Percentiles rank a stretch among this genome's conserved stretches.
Conservation (phyloP, 257 asterid genomes). For the Gynochthodes officinalis region DNA sequence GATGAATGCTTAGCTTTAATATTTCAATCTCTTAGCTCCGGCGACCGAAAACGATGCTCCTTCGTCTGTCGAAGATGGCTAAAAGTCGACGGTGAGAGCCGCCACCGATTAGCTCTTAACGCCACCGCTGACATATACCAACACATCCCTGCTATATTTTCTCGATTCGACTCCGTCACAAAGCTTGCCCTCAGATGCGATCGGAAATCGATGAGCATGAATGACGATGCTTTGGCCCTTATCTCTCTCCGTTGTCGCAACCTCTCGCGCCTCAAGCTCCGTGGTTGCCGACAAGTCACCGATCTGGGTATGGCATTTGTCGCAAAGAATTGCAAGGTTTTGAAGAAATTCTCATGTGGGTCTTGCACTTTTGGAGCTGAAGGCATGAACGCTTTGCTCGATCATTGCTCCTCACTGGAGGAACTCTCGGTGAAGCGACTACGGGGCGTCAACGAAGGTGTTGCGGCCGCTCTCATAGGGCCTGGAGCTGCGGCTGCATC, state of each 20-base stretch:
- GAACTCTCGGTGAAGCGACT: slow-evolving; percentile 75
- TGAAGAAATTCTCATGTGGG: slow-evolving; percentile 71
- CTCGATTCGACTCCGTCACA: slow-evolving; percentile 66
- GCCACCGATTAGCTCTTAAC: slow-evolving; percentile 59
- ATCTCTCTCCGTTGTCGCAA: slow-evolving; percentile 51
- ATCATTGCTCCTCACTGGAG: slow-evolving; percentile 58
- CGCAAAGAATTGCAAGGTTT: slow-evolving; percentile 50
- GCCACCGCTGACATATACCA: slow-evolving; percentile 40
- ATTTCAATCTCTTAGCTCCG: slow-evolving; percentile 69
- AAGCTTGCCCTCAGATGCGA: slow-evolving; percentile 79
- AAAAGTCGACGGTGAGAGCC: slow-evolving; percentile 72
- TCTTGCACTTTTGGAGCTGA: slow-evolving; percentile 78
- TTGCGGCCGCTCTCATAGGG: slow-evolving; percentile 54
- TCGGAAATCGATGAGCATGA: slow-evolving; percentile 54
- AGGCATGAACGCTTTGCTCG: slow-evolving; percentile 76
- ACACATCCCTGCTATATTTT: slow-evolving; percentile 42
- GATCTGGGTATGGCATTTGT: slow-evolving; percentile 63
- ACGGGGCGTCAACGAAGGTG: slow-evolving; percentile 58
- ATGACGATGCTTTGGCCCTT: slow-evolving; percentile 51
- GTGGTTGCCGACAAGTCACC: slow-evolving; percentile 72
- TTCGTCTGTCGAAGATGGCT: slow-evolving; percentile 70
- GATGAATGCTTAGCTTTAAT: slow-evolving; percentile 72
- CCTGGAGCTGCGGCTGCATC: slow-evolving; percentile 58
- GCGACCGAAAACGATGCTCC: slow-evolving; percentile 63
- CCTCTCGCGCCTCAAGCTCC: slow-evolving; percentile 68